Evolutionary conservation across 1,139 yeast species (phyloP).

Genomic region (Taiozyma onychis): DNA sequence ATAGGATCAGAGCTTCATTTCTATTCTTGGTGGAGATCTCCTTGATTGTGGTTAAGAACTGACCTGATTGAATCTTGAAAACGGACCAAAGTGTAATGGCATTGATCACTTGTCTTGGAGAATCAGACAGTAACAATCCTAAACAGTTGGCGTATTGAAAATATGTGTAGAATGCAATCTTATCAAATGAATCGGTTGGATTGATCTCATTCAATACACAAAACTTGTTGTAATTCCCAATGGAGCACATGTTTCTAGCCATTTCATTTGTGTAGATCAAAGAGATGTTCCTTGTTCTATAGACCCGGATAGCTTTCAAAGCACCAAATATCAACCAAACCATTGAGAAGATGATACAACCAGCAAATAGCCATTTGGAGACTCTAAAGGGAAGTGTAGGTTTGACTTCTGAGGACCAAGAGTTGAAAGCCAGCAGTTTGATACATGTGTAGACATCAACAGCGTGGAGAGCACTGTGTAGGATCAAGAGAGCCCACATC

Average conservation of each 20-base stretch:
- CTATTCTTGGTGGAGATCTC: constrained; percentile 55
- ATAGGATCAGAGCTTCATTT: constrained; percentile 61
- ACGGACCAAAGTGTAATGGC: constrained; percentile 64
- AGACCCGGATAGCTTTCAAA: constrained; percentile 54
- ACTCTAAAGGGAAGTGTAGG: constrained; percentile 56
- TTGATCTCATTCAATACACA: constrained; percentile 71
- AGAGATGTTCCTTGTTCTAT: constrained; percentile 60
- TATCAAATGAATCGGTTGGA: constrained; percentile 57
- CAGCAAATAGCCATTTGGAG: constrained; percentile 79
- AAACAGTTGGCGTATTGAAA: constrained; percentile 63
- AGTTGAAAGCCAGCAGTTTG: constrained; percentile 65
- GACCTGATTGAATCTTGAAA: constrained; percentile 35
- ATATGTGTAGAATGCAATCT: constrained; percentile 62
- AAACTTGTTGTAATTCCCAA: constrained; percentile 56
- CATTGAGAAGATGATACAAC: constrained; percentile 75
- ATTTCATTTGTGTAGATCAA: constrained; percentile 63
- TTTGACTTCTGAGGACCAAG: constrained; percentile 59
- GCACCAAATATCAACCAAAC: constrained; percentile 53
- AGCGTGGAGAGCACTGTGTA: constrained; percentile 56
- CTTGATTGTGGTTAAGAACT: constrained; percentile 50
- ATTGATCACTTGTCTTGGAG: constrained; percentile 86
- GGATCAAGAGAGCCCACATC: constrained; percentile 44
- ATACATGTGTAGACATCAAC: constrained; percentile 80
- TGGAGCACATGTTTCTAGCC: constrained; percentile 52
- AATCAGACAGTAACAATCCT: constrained; percentile 64